Evolutionary conservation across 1,284 basidiomycete genomes (phyloP), one percentile per base, ranked within the genome.

Genomic region (Apiotrichum domesticum): DNA sequence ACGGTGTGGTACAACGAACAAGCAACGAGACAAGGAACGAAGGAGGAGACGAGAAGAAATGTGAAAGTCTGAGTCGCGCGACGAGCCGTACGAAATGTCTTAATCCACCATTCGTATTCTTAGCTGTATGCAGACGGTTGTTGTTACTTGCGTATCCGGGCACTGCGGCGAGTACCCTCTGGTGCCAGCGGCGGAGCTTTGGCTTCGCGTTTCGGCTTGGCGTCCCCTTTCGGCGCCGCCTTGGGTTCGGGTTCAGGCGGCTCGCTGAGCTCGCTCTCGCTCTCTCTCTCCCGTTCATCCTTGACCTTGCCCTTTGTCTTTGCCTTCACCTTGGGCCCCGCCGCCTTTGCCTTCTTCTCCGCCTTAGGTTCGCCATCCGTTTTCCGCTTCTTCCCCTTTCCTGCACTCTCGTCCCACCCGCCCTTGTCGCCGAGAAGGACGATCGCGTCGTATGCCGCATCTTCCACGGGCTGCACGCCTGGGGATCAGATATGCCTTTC

Each of bases 401-500:
- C 41, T 51, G 15, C 51, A 13, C 37, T 13, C 37, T 56, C 54
- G 35, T 58, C 56, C 21, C 56, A 82, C 1, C 80, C 80, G 0
- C 93, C 94, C 35, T 80, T 81, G 51, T 84, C 80, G 0, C 90
- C 87, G 51, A 98, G 74, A 47, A 77, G 65, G 9, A 79, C 72
- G 14, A 96, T 81, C 1, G 84, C 82, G 21, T 82, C 79, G 82
- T 86, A 98, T 0, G 90, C 87, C 9, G 74, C 78, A 56, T 82
- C 75, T 34, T 82, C 78, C 1, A 95, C 91, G 3, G 84, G 83
- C 75, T 97, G 91, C 1, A 76, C 73, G 51, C 74, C 72, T 75
- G 48, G 11, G 21, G n/a, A 39, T 62, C 42, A 59, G 54, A 43
- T 4, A 40, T 40, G 4, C 53, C 33, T 34, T 11, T 33, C 44